These are phyloP conservation scores for Parascedosporium putredinis DNA, from an alignment of 2,329 filamentous ascomycete genomes.

Conservation along the genomic window DNA sequence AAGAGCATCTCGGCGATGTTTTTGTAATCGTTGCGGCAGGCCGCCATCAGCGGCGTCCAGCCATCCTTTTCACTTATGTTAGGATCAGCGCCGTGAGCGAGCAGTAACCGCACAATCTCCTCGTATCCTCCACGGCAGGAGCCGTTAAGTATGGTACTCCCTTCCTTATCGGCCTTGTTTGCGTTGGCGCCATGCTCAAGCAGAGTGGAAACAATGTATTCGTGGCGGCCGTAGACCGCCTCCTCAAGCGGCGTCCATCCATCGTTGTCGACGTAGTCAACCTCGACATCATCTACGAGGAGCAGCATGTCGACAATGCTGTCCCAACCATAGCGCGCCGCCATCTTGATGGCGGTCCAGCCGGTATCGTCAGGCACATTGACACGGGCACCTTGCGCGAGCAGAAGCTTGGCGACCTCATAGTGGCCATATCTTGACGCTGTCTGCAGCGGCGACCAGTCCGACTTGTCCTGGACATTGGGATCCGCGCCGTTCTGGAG, in stretches of 20 bases:
- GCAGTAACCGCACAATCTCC: background rate
- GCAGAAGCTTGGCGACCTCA: slow-evolving; percentile 6
- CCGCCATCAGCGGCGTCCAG: background rate
- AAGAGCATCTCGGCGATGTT: background rate
- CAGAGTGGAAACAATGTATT: background rate
- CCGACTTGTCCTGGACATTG: slow-evolving; percentile 4
- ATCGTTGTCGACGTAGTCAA: background rate
- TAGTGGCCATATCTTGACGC: slow-evolving; percentile 6
- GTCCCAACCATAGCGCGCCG: background rate
- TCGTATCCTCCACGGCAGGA: background rate
- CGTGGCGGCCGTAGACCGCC: background rate
- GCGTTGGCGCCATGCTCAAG: background rate
- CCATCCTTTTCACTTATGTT: background rate
- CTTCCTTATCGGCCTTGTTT: background rate
- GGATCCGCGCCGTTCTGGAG: slow-evolving; percentile 10
- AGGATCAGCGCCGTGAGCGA: background rate
- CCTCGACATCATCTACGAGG: background rate
- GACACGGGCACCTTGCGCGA: slow-evolving; percentile 3
- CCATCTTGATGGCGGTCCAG: slow-evolving; percentile 5
- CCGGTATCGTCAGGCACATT: background rate
- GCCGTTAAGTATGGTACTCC: background rate
- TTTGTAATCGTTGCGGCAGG: background rate
- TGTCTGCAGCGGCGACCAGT: slow-evolving; percentile 6
- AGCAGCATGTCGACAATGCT: background rate
- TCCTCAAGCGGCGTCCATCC: too few relatives aligned